phyloP scores from a whole-genome alignment of 2,329 filamentous ascomycete species.

The Dendrostoma leiphaemia region DNA sequence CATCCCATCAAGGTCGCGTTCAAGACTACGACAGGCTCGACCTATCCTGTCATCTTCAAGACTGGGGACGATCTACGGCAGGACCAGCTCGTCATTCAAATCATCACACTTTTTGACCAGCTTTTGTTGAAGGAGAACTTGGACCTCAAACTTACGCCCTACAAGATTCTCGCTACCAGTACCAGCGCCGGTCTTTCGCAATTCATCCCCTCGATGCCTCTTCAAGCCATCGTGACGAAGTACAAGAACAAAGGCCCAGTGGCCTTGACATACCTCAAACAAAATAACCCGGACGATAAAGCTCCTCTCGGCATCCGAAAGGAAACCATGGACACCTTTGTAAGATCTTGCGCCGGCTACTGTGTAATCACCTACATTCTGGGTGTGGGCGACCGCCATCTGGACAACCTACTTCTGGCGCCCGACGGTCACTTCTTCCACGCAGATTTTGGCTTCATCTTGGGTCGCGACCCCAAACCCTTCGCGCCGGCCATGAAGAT shows the following conservation, averaged over 20 bases:
- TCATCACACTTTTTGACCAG: conserved; percentile 97
- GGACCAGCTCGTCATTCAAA: conserved; percentile 94
- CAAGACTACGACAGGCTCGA: conserved; percentile 71
- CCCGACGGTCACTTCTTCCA: conserved; percentile 97
- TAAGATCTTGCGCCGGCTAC: conserved; percentile 94
- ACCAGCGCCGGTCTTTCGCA: conserved; percentile 88
- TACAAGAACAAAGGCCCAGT: conserved; percentile 64
- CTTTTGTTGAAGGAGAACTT: conserved; percentile 94
- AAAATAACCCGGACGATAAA: conserved; percentile 82
- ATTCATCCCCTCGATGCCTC: conserved; percentile 82
- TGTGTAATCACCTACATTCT: conserved; percentile 98
- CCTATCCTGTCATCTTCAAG: conserved; percentile 95
- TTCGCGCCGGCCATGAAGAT: conserved; percentile 98
- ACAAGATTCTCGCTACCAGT: conserved; percentile 92
- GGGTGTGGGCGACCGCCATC: conserved; percentile 90
- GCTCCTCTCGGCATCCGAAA: conserved; percentile 84
- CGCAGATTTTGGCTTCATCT: conserved; percentile 96
- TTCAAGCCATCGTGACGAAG: conserved; percentile 80
- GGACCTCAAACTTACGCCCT: conserved; percentile 90
- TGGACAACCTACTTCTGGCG: conserved; percentile 90
- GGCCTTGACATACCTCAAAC: conserved; percentile 79
- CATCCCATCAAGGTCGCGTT: conserved; percentile 91
- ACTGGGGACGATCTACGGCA: conserved; percentile 94
- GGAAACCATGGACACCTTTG: conserved; percentile 90
- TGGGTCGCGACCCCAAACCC: conserved; percentile 94